Evolutionary conservation across 768 basidiomycete genomes (phyloP).

Genomic region (Russula compacta): DNA sequence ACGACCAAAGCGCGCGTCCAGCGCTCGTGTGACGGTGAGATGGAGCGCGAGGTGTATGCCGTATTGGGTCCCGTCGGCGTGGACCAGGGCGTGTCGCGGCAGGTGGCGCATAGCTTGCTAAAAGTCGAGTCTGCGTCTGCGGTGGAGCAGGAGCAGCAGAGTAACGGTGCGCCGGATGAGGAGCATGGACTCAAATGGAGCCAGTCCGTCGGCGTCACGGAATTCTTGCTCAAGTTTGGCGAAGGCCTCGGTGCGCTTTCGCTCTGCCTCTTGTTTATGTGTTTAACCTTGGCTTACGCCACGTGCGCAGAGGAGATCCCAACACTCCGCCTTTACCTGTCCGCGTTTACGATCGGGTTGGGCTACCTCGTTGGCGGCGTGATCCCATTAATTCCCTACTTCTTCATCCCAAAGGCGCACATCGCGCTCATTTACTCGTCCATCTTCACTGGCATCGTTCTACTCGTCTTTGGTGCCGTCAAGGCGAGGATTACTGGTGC

Average conservation of each 20-base stretch:
- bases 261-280: neutral
- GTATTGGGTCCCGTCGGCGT: slow-evolving; percentile 87
- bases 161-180: slow-evolving; percentile 28
- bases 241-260: slow-evolving; percentile 68
- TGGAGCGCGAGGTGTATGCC: slow-evolving; percentile 89
- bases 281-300: neutral
- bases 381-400: slow-evolving; percentile 88
- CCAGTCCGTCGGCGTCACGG: slow-evolving; percentile 76
- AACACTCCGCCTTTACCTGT: slow-evolving; percentile 71
- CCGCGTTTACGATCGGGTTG: slow-evolving; percentile 91
- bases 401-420: slow-evolving; percentile 70
- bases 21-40: slow-evolving; percentile 86
- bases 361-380: slow-evolving; percentile 91
- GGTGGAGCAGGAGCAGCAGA: neutral
- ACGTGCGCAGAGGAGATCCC: slow-evolving; percentile 72
- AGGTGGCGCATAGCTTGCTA: slow-evolving; percentile 68
- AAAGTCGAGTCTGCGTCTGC: slow-evolving; percentile 45
- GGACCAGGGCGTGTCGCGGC: slow-evolving; percentile 67
- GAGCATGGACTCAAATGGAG: slow-evolving; percentile 61
- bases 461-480: slow-evolving; percentile 85
- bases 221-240: slow-evolving; percentile 95
- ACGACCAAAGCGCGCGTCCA: slow-evolving; percentile 75
- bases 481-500: slow-evolving; percentile 83
- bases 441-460: slow-evolving; percentile 72
- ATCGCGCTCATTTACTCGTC: slow-evolving; percentile 64